Evolutionary conservation across 768 basidiomycete species (phyloP).

Genomic region (Austroboletus festivus): DNA sequence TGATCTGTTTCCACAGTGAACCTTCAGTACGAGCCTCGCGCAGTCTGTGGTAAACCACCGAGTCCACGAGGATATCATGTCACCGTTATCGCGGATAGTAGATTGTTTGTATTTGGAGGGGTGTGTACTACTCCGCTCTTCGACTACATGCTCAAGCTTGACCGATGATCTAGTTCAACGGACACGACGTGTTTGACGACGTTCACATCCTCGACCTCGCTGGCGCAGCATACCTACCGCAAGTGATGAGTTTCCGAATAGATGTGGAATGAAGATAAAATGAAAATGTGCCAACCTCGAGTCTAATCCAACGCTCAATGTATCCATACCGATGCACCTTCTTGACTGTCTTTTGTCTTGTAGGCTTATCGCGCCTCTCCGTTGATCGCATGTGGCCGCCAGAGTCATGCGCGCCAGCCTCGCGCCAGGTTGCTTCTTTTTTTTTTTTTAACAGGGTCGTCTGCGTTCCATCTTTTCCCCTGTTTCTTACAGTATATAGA

Average conservation of each 20-base stretch:
- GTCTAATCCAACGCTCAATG: background rate
- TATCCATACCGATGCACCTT: constrained; percentile 2
- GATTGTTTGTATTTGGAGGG: constrained; percentile 85
- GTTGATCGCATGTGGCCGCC: constrained; percentile 10
- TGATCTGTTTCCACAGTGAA: constrained; percentile 52
- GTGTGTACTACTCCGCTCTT: constrained; percentile 17
- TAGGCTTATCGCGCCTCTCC: constrained; percentile 8
- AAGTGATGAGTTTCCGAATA: constrained; percentile 76
- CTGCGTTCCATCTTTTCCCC: background rate
- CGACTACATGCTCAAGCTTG: background rate
- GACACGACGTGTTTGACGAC: constrained; percentile 79
- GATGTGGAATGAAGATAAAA: constrained; percentile 34
- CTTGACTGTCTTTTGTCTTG: background rate
- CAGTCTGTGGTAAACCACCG: constrained; percentile 64
- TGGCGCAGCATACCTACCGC: constrained; percentile 84
- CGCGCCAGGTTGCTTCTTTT: constrained; percentile 10
- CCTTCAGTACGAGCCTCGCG: constrained; percentile 77
- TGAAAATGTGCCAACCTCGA: background rate
- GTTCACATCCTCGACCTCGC: constrained; percentile 83
- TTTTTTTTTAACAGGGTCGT: no score
- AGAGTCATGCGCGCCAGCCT: background rate
- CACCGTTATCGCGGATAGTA: constrained; percentile 75
- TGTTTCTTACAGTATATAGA: constrained; percentile 45
- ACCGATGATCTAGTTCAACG: constrained; percentile 54
- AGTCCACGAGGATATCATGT: constrained; percentile 82